These are phyloP conservation scores for Penicillium goetzii DNA, from an alignment of 495 filamentous ascomycete species.

Conservation along the genomic window DNA sequence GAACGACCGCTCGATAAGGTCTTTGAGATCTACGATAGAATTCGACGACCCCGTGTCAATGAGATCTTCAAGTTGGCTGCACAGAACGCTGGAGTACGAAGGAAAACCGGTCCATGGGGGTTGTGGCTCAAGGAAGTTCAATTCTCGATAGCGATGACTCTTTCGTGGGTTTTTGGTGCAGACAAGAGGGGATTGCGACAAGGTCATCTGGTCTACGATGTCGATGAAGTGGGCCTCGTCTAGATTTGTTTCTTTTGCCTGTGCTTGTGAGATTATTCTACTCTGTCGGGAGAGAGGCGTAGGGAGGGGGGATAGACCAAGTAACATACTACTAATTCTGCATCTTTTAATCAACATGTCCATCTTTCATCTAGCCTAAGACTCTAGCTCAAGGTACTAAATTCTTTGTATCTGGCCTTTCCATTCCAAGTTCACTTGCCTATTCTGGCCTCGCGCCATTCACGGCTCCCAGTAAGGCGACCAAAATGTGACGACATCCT, in stretches of 20 bases:
- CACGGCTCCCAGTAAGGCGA: neutral
- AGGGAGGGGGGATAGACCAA: neutral
- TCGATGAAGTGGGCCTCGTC: slow-evolving; percentile 29
- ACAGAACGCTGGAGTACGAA: slow-evolving; percentile 26
- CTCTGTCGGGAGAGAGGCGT: neutral
- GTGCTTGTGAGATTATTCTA: neutral
- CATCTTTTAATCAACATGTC: neutral
- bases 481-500: neutral
- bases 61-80: slow-evolving; percentile 30
- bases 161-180: slow-evolving; percentile 25
- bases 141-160: slow-evolving; percentile 17
- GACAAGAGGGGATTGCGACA: slow-evolving; percentile 32
- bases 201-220: slow-evolving; percentile 36
- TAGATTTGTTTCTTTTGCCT: neutral
- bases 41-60: slow-evolving; percentile 38
- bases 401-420: neutral
- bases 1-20: slow-evolving; percentile 23
- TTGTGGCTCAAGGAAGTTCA: slow-evolving; percentile 36
- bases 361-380: neutral
- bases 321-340: neutral
- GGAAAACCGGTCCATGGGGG: slow-evolving; percentile 26
- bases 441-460: neutral
- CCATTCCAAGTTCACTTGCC: neutral
- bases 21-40: slow-evolving; percentile 29
- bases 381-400: neutral